Base-by-base conservation (phyloP, 1,284 basidiomycete genomes). In the Puccinia novopanici region DNA sequence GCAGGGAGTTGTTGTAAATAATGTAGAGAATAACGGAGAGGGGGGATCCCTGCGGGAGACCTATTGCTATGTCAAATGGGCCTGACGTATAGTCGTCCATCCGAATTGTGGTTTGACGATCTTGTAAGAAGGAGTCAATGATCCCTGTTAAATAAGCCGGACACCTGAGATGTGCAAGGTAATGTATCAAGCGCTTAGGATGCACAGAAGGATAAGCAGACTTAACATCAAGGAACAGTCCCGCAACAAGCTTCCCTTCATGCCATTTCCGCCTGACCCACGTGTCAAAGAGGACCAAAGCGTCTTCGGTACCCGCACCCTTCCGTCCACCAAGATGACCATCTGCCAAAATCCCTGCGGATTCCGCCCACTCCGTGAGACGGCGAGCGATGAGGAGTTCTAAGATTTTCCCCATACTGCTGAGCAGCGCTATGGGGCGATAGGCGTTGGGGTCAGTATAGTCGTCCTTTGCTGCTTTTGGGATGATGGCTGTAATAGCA, bases 11-110 rank as follows among this genome's bases (percentile, higher is more conserved):
- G 22, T 59, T 75, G n/a, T 75, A 75, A 0, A 75, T 10, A n/a
- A 75, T 75, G 3, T 61, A 75, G 3, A 75, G 45, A 15, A 75
- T 75, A 0, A 75, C 73, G 13, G 19, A 75, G 8, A 75, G 42
- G 8, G 54, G 73, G 0, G 55, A 75, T 9, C 73, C 73, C 42
- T 75, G 73, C 3, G 73, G 73, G 15, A 75, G 55, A 10, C 73
- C 73, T 22, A 65, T 65, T 0, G 30, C 37, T 1, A 73, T 55
- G 6, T 17, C 15, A 9, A 73, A 73, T 0, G 24, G 12, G 0
- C 30, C 3, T 27, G 70, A 72, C 13, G 37, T 17, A 15, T 3
- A 72, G 13, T 72, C 70, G 3, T 15, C 22, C 2, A 72, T 6
- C 24, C 70, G 22, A n/a, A 72, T 50, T 22, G 40, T 27, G 13